Base-by-base conservation (phyloP, 352 stramenopile genomes). In the Globisporangium camurandrum region DNA sequence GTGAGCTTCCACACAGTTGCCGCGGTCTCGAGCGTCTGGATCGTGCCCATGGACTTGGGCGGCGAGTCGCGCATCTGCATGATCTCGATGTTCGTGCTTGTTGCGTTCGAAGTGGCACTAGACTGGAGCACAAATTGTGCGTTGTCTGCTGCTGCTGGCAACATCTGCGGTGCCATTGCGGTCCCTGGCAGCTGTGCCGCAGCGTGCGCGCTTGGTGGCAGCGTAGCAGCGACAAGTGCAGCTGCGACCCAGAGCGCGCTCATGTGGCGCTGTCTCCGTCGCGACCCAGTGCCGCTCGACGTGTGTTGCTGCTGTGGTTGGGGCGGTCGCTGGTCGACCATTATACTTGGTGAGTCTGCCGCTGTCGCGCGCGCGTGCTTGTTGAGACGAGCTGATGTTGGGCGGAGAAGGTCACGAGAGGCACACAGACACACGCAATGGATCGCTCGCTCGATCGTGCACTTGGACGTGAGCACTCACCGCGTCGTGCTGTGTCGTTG, bases 121-220 rank as follows among this genome's bases (percentile, higher is more conserved):
- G 51, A 53, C 22, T 66, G 57, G 20, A 81, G 67, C 41, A 73
- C 46, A 46, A 69, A 75, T 38, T 41, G 49, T 14, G n/a, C 7
- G 12, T 2, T 19, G 5, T n/a, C n/a, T 19, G 5, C 16, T 41
- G 36, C 1, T 41, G 17, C 23, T 22, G 36, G n/a, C n/a, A n/a
- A n/a, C n/a, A n/a, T n/a, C n/a, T n/a, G n/a, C n/a, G n/a, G 14
- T 20, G 33, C 8, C 6, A 11, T 34, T 37, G 31, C 4, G 3
- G 31, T 22, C 6, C 16, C 56, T 24, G 30, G 9, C 3, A 24
- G 38, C 27, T 31, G 33, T 31, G 51, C 38, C 3, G 41, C 14
- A 23, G 26, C 28, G 43, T 17, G 20, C 16, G 43, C 14, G 31
- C 30, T 12, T 14, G 28, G 23, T 6, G 43, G 26, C 26, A 49